Evolutionary conservation across 2,329 filamentous ascomycete genomes (phyloP), one percentile per base, ranked within the genome.

Genomic region (Zopfia rhizophila): DNA sequence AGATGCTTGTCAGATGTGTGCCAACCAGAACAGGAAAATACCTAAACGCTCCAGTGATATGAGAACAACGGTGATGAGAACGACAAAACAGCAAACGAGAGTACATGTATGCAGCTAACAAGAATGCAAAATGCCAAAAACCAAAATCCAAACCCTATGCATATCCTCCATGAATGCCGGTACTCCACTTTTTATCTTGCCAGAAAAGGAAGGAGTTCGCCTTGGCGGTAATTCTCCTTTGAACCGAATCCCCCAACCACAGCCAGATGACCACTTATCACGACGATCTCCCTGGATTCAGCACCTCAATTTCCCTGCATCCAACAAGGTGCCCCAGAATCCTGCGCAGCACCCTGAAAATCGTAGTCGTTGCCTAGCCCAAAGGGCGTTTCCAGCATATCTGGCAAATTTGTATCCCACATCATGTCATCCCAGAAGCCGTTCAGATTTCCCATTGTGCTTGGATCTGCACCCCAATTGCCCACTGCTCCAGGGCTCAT

Each of bases 341-440:
- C 68, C 42, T 68, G 66, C 35, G 66, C 66, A 5, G 65, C 55
- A 13, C 59, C 57, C 13, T 62, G 60, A 38, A 65, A 72, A 11
- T 72, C 70, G 28, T 65, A 70, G 17, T 68, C 68, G n/a, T 60
- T 65, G 14, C 54, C 56, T 3, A 70, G 36, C 2, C 66, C 65
- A 48, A 67, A 70, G 3, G 68, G 67, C 11, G 61, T 59, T 29
- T 72, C 70, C 12, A 69, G 56, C 58, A 72, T 66, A 41, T 73
- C 69, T 4, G 68, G 68, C 14, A 72, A 39, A 30, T 65, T 68
- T 1, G 68, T 71, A 33, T 74, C 71, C 71, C 71, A 74, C 66
- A 73, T 70, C 69, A 73, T 72, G 36, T 72, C 68, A 43, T 72
- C 69, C 71, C 71, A 74, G 45, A 72, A 72, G 8, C 55, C 60